phyloP scores from a whole-genome alignment of 345 rosid genomes.

The Cardiospermum halicacabum region DNA sequence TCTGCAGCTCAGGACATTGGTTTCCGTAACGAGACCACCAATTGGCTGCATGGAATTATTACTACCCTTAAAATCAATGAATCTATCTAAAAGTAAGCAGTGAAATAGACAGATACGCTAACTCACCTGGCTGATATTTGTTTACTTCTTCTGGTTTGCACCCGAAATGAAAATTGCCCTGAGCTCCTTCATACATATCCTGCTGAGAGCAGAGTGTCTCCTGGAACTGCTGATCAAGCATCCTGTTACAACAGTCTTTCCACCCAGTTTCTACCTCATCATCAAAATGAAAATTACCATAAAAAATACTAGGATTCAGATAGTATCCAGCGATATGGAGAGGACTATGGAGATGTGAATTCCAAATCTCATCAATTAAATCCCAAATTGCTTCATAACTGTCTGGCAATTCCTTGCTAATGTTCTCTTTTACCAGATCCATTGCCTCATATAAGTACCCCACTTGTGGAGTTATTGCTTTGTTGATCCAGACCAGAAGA shows the following conservation, averaged over 20 bases:
- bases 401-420: constrained; percentile 25
- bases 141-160: constrained; percentile 28
- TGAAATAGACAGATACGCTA: neutral
- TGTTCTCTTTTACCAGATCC: constrained; percentile 54
- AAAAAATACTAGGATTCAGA: constrained; percentile 52
- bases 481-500: constrained; percentile 29
- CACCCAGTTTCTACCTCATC: constrained; percentile 46
- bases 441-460: constrained; percentile 63
- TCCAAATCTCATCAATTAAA: constrained; percentile 61
- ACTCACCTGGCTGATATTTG: constrained; percentile 43
- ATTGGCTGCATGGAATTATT: constrained; percentile 19
- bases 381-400: constrained; percentile 43
- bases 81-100: neutral
- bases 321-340: constrained; percentile 68
- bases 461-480: constrained; percentile 30
- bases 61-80: neutral
- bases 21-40: constrained; percentile 39
- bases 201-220: constrained; percentile 35
- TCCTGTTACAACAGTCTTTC: constrained; percentile 30
- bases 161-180: constrained; percentile 41
- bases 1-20: constrained; percentile 32
- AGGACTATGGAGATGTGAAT: constrained; percentile 41
- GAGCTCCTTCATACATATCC: constrained; percentile 32
- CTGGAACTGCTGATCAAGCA: constrained; percentile 24
- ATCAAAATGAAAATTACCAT: constrained; percentile 44